Conservation (phyloP, 169 alveolate species). For the Amoebophrya sp. region DNA sequence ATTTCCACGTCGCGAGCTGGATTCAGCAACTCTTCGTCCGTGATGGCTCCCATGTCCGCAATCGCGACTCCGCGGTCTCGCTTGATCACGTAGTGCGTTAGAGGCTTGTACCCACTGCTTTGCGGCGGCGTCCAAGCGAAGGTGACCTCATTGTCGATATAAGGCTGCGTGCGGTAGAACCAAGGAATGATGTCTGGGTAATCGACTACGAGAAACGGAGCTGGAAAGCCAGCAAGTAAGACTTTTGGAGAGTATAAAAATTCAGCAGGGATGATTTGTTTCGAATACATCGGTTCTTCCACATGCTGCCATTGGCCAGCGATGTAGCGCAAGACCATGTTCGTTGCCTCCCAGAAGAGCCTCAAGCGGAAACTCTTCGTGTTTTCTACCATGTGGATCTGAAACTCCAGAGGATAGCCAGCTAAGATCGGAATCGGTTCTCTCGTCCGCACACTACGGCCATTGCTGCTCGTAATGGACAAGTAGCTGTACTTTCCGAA, state of each 20-base stretch:
- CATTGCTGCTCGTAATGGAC: background rate
- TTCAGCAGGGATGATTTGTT: background rate
- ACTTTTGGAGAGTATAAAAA: background rate
- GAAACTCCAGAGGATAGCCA: background rate
- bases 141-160: background rate
- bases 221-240: background rate
- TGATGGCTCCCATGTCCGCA: background rate
- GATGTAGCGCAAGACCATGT: background rate
- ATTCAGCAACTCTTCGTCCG: background rate
- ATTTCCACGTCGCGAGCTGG: slow-evolving; percentile 3
- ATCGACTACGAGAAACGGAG: background rate
- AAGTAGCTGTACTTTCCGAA: background rate
- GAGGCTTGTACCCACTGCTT: background rate
- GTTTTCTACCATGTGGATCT: background rate
- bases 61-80: slow-evolving; percentile 16
- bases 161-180: background rate
- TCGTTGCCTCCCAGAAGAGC: background rate
- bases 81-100: slow-evolving; percentile 18
- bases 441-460: background rate
- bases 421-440: background rate
- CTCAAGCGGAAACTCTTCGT: background rate
- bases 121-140: background rate
- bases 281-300: background rate
- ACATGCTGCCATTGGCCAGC: background rate
- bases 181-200: background rate